phyloP scores from a whole-genome alignment of 805 yeast species.

The Groenewaldozyma tartarivorans region DNA sequence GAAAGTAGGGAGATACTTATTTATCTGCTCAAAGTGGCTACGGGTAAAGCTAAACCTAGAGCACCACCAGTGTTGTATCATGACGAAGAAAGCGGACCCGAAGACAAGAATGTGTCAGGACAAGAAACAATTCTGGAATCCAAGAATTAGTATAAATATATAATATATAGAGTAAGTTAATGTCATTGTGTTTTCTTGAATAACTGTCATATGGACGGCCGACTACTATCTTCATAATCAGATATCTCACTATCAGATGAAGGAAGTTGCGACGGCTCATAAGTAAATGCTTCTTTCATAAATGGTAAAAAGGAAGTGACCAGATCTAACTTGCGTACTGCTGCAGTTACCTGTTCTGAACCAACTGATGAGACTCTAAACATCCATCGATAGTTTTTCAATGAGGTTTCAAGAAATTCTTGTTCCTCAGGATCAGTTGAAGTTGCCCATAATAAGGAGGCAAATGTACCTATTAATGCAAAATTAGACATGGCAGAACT shows the following conservation, averaged over 20 bases:
- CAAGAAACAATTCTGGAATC: background rate
- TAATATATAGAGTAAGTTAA: background rate
- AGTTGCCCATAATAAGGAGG: slow-evolving; percentile 16
- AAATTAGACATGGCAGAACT: slow-evolving; percentile 19
- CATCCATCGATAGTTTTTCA: slow-evolving; percentile 7
- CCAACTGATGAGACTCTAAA: slow-evolving; percentile 7
- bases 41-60: slow-evolving; percentile 10
- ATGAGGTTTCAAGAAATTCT: slow-evolving; percentile 1
- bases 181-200: background rate
- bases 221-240: slow-evolving; percentile 1
- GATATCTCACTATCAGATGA: slow-evolving; percentile 6
- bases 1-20: slow-evolving; percentile 6
- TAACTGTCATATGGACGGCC: background rate
- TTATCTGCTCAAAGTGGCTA: slow-evolving; percentile 5
- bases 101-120: slow-evolving; percentile 1
- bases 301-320: slow-evolving; percentile 2
- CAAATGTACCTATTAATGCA: slow-evolving; percentile 21
- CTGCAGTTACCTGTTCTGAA: slow-evolving; percentile 4
- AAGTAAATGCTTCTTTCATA: slow-evolving; percentile 2
- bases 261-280: background rate
- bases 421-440: slow-evolving; percentile 12
- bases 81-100: background rate
- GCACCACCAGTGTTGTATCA: slow-evolving; percentile 2
- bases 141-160: background rate
- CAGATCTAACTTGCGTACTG: slow-evolving; percentile 1